A percentile compares a stretch with the other conserved stretches of the same genome.
These are phyloP conservation scores for Sorghum bicolor DNA, from an alignment of 176 grass and related monocot species.

Conservation along the genomic window Sorghum_bicolor_NCBIv3 NC_012872.2:27717501-27718000, in stretches of 20 bases:
- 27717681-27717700: slow-evolving; percentile 14
- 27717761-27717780: slow-evolving; percentile 85
- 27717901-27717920: slow-evolving; percentile 33
- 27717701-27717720: slow-evolving; percentile 18
- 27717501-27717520: slow-evolving; percentile 72
- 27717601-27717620: slow-evolving; percentile 78
- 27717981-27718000: slow-evolving; percentile 44
- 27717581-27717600: slow-evolving; percentile 61
- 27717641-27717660: slow-evolving; percentile 63
- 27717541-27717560: slow-evolving; percentile 73
- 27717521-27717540: slow-evolving; percentile 59
- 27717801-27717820: slow-evolving; percentile 51
- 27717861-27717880: slow-evolving; percentile 48
- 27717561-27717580: slow-evolving; percentile 65
- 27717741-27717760: slow-evolving; percentile 66
- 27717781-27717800: slow-evolving; percentile 86
- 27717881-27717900: slow-evolving; percentile 83
- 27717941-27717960: slow-evolving; percentile 44
- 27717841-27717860: slow-evolving; percentile 59
- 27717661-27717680: slow-evolving; percentile 56
- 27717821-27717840: slow-evolving; percentile 45
- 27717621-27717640: slow-evolving; percentile 72
- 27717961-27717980: slow-evolving; percentile 61
- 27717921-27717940: slow-evolving; percentile 64
- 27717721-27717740: slow-evolving; percentile 17